These are phyloP conservation scores for Curvularia eragrostidis DNA, from an alignment of 2,329 filamentous ascomycete genomes.

Conservation along the genomic window DNA sequence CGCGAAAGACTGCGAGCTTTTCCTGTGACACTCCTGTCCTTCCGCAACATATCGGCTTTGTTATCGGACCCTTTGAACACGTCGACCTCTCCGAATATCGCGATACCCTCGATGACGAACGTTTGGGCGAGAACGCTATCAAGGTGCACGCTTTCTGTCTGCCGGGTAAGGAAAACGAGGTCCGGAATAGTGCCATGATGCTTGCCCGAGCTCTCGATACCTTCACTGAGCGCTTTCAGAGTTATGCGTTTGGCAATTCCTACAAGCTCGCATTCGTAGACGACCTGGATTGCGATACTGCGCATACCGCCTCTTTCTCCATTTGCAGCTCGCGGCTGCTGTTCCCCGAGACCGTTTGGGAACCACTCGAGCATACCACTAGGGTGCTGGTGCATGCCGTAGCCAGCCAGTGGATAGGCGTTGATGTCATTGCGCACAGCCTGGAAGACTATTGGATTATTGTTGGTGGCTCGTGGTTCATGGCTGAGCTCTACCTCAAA, in stretches of 20 bases:
- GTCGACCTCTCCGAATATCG: constrained; percentile 89
- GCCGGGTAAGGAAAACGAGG: constrained; percentile 79
- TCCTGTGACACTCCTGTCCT: constrained; percentile 71
- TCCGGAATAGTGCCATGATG: constrained; percentile 85
- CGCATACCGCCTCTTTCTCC: constrained; percentile 80
- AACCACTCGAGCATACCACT: constrained; percentile 82
- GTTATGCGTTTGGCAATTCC: constrained; percentile 82
- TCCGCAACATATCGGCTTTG: constrained; percentile 90
- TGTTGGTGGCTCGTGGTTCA: constrained; percentile 89
- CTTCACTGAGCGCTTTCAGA: constrained; percentile 85
- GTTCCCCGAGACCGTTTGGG: constrained; percentile 83
- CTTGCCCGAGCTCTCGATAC: constrained; percentile 87
- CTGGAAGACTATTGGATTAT: constrained; percentile 86
- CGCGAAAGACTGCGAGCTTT: constrained; percentile 88
- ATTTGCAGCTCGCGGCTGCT: constrained; percentile 87
- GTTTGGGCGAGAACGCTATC: constrained; percentile 84
- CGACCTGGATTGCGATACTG: constrained; percentile 77
- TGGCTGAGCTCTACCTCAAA: constrained; percentile 92
- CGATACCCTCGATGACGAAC: constrained; percentile 89
- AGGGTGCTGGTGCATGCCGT: constrained; percentile 81
- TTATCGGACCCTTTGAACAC: constrained; percentile 92
- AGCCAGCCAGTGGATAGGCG: constrained; percentile 91
- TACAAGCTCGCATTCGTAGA: constrained; percentile 96
- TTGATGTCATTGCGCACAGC: constrained; percentile 86
- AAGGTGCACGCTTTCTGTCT: constrained; percentile 92